Evolutionary conservation across 2,329 filamentous ascomycete genomes (phyloP).

Genomic region (Aspergillus uvarum): DNA sequence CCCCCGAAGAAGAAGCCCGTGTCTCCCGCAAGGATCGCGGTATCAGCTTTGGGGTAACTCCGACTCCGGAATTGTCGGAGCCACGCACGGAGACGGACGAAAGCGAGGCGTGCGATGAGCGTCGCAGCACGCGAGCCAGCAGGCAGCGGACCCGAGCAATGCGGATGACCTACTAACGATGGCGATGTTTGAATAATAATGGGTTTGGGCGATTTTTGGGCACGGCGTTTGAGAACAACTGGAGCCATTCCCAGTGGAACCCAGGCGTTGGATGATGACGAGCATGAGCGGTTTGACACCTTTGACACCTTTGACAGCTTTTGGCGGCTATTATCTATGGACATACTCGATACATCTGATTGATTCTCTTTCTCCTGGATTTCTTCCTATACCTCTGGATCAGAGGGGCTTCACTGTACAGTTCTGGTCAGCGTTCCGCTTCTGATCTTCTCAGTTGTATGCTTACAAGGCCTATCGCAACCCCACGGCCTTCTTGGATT

Average conservation of each 20-base stretch:
- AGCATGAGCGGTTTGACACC: not conserved
- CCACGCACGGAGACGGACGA: slow-evolving; percentile 39
- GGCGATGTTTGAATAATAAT: slow-evolving; percentile 6
- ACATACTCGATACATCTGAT: not conserved
- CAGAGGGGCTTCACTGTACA: not conserved
- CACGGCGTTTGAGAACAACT: slow-evolving; percentile 14
- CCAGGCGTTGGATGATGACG: not conserved
- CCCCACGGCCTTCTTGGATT: not conserved
- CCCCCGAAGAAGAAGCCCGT: slow-evolving; percentile 63
- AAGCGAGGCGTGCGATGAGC: slow-evolving; percentile 36
- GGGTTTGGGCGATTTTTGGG: slow-evolving; percentile 1
- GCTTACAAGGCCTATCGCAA: not conserved
- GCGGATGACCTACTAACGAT: slow-evolving; percentile 38
- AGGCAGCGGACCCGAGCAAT: slow-evolving; percentile 34
- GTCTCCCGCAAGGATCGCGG: slow-evolving; percentile 40
- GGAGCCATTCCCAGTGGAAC: slow-evolving; percentile 9
- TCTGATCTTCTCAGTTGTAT: not conserved
- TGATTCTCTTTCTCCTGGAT: not conserved
- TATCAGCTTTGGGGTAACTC: slow-evolving; percentile 37
- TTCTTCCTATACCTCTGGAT: not conserved
- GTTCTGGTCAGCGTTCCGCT: not conserved
- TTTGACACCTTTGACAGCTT: not conserved
- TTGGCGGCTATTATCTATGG: not conserved
- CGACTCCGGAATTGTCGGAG: slow-evolving; percentile 41
- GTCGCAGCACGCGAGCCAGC: slow-evolving; percentile 37